Evolutionary conservation across 2,329 filamentous ascomycete genomes (phyloP), one percentile per base, ranked within the genome.

Genomic region (Trichoderma pleuroti): DNA sequence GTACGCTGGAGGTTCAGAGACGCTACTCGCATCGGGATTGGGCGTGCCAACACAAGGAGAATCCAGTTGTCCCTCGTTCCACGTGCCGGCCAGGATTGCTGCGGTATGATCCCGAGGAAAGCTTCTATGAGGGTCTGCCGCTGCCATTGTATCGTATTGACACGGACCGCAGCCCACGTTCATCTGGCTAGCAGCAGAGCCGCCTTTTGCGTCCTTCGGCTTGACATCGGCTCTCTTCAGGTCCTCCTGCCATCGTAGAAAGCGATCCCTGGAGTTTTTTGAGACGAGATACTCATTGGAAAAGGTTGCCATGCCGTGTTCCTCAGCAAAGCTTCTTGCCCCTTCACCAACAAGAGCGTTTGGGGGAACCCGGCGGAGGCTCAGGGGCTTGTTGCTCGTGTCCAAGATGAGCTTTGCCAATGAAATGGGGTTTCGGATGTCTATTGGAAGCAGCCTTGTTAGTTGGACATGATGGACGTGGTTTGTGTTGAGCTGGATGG

Each of bases 341-440:
- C 96, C 96, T 74, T 92, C 86, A 39, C 93, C 93, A 12, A 97
- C 92, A 2, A 99, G 87, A 28, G 98, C 88, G 76, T 98, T 98
- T 11, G 96, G 96, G 10, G 97, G 94, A 5, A 99, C 94, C 70
- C 96, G 90, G 68, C 92, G 90, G 64, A 98, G 87, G 9, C 93
- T 93, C n/a, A 98, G 82, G 1, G 92, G 89, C 71, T 90, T 86
- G 63, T 88, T 92, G 70, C 93, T 93, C 71, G 88, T 87, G 70
- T 97, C 92, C 26, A 97, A 89, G 30, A 99, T 89, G 46, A 92
- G 80, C 60, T 95, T 92, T 67, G 96, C 96, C 8, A 98, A 85
- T 9, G 90, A 92, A 46, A 99, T 94, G 0, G 96, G 96, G 75
- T 99, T 99, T 75, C 92, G 94, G 78, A 99, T 90, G 77, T 95